Evolutionary conservation across 768 basidiomycete species (phyloP).

Genomic region (Rhodosporidiobolus odoratus): DNA sequence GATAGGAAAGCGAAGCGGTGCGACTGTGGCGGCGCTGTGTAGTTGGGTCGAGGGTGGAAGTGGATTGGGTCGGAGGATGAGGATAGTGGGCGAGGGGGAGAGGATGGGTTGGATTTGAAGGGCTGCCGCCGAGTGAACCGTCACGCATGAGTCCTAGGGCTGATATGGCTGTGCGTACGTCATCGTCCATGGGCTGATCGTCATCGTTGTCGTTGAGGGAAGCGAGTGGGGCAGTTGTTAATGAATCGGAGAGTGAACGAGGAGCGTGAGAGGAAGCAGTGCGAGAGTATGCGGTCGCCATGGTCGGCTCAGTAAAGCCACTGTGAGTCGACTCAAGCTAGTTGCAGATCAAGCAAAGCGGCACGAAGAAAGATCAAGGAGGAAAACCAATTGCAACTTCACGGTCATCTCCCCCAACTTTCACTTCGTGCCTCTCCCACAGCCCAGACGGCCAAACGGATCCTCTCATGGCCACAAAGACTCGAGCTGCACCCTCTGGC

Average conservation of each 20-base stretch:
- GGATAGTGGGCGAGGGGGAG: not conserved
- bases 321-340: no score
- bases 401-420: no score
- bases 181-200: constrained; percentile 27
- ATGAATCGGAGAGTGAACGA: not conserved
- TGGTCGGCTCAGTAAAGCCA: no score
- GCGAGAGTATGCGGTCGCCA: no score
- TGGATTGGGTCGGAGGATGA: not conserved
- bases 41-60: not conserved
- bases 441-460: no score
- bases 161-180: constrained; percentile 11
- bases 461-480: no score
- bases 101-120: not conserved
- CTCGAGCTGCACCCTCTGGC: no score
- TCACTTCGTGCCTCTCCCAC: no score
- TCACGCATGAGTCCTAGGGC: constrained; percentile 25
- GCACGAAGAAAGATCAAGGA: no score
- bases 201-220: not conserved
- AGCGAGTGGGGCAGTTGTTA: not conserved
- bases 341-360: no score
- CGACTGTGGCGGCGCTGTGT: not conserved
- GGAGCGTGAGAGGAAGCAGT: not conserved
- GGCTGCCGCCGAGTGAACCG: not conserved
- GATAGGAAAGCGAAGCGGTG: not conserved
- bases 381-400: no score